Evolutionary conservation across 352 stramenopile species (phyloP).

Genomic region (Saprolegnia diclina): DNA sequence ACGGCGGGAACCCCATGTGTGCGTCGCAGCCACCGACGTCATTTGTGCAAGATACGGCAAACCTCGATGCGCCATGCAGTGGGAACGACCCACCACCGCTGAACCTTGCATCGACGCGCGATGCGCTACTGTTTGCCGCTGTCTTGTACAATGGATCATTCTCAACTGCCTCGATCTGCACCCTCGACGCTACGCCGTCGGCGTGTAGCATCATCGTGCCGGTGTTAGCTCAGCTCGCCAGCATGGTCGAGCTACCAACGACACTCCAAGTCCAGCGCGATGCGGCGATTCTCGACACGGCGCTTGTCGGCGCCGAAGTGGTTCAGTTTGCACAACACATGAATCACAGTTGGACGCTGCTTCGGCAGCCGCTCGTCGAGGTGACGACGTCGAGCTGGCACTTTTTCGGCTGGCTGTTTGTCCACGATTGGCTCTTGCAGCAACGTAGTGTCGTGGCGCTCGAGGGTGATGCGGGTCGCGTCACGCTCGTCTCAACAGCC

Average conservation of each 20-base stretch:
- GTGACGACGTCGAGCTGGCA: not conserved
- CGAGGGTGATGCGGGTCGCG: not conserved
- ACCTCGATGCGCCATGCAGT: not conserved
- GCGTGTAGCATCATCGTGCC: too few species aligned
- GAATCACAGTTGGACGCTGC: not conserved
- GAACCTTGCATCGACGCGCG: not conserved
- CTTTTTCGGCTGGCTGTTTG: not conserved
- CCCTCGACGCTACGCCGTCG: too few species aligned
- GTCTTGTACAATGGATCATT: too few species aligned
- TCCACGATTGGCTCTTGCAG: not conserved
- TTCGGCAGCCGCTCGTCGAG: not conserved
- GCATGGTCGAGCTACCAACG: too few species aligned
- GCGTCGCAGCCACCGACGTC: not conserved
- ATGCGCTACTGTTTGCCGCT: not conserved
- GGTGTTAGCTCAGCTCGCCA: too few species aligned
- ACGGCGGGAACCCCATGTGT: slow-evolving; percentile 9
- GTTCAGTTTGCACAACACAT: not conserved
- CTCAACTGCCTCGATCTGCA: too few species aligned
- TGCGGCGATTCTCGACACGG: too few species aligned
- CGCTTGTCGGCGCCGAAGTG: not conserved
- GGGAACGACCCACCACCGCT: not conserved
- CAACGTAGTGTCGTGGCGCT: not conserved
- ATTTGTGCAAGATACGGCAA: slow-evolving; percentile 5
- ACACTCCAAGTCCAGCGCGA: too few species aligned
- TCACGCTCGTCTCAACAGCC: not conserved